These are phyloP conservation scores for Paxillus rubicundulus DNA, from an alignment of 768 basidiomycete genomes.

Conservation along the genomic window DNA sequence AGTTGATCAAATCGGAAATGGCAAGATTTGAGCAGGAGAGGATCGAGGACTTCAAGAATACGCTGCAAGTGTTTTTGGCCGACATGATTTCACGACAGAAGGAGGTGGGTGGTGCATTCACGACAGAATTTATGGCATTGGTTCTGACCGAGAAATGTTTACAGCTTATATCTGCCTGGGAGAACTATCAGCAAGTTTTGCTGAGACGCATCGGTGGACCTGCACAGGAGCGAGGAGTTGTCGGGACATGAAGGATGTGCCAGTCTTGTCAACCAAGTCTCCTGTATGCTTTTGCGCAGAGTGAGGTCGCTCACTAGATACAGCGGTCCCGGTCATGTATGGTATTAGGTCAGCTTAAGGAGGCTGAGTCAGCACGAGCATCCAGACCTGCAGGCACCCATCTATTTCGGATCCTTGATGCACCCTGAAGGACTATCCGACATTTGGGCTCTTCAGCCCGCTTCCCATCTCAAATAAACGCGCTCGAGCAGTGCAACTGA, in stretches of 20 bases:
- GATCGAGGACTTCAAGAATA: constrained; percentile 87
- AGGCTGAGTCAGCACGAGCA: too few species aligned
- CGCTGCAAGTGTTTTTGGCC: constrained; percentile 79
- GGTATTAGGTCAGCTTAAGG: too few species aligned
- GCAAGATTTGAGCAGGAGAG: constrained; percentile 91
- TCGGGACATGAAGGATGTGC: background rate
- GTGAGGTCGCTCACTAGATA: too few species aligned
- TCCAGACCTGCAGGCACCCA: too few species aligned
- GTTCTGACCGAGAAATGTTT: background rate
- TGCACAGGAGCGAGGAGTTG: background rate
- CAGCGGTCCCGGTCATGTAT: too few species aligned
- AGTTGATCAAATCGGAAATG: constrained; percentile 85
- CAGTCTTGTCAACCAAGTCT: too few species aligned
- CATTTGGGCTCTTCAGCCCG: too few species aligned
- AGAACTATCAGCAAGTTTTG: constrained; percentile 73
- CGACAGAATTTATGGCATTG: background rate
- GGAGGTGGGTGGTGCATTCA: constrained; percentile 45
- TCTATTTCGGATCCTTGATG: too few species aligned
- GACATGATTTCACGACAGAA: constrained; percentile 86
- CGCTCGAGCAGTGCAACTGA: too few species aligned
- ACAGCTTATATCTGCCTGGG: constrained; percentile 77
- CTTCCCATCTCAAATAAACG: too few species aligned
- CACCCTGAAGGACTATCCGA: too few species aligned
- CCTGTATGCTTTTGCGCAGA: too few species aligned
- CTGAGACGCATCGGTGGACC: constrained; percentile 44